Base-by-base conservation (phyloP, 2,329 filamentous ascomycete genomes). In the Penicillium olsonii region DNA sequence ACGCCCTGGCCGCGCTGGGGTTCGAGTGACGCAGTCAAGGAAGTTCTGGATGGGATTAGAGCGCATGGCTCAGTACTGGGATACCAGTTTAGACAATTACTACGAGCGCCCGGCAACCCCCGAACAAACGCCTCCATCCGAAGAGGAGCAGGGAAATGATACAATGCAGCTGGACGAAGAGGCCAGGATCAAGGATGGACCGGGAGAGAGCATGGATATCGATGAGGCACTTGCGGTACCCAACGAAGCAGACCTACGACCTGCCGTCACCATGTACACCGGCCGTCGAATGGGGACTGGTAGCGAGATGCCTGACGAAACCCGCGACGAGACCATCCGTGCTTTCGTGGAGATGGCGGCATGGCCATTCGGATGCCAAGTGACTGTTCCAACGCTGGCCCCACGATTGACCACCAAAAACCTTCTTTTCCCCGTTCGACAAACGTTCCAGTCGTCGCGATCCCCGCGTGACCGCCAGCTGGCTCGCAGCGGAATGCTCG, bases 11-110 rank as follows among this genome's bases (percentile, higher is more conserved):
- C 72, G 72, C 12, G 66, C 72, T 45, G 74, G 76, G 15, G 71
- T 80, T 5, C 74, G 78, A 14, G 59, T 85, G 37, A 76, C 78
- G 0, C 78, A 84, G 55, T 76, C 81, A 50, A 74, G 83, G 44
- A 83, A 80, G 48, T 85, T 86, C 65, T 86, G 79, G 77, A 74
- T 77, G 43, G 78, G 75, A 2, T 69, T 86, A 44, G 80, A 84
- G 55, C 77, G 75, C 29, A 75, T 85, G 75, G 73, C 80, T 14
- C 79, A 82, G 54, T 85, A 84, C 60, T 86, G 83, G 83, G 83
- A 86, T 60, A 74, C 72, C 33, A 82, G 77, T 50, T 62, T 79
- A 40, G 83, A 86, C 56, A 67, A 83, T 24, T 84, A 84, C 62
- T 75, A 75, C 49, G 71, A 75, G 45, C 65, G 68, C 14, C 64